Evolutionary conservation across 352 stramenopile genomes (phyloP), one percentile per base, ranked within the genome.

Genomic region (Saprolegnia parasitica): DNA sequence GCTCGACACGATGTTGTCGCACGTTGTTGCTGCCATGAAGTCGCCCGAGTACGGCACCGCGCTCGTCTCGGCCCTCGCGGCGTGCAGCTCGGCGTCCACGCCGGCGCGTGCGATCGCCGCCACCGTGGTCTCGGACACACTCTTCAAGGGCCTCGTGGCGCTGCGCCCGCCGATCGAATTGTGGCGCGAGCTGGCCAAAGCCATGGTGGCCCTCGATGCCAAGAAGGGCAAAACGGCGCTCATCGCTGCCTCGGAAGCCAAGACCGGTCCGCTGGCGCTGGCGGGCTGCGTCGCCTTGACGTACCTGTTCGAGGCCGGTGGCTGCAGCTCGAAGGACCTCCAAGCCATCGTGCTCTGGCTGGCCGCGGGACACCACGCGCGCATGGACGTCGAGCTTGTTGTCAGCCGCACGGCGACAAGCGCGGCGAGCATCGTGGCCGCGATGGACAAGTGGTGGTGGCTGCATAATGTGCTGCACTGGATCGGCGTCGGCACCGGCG

Each of bases 381-480:
- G 13, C 13, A 10, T 9, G 16, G 29, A 32, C 24, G 50, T 62
- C 24, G 50, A 70, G 18, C 11, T 21, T 0, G 15, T 70, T 32
- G 21, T 70, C 13, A 10, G 37, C n/a, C 63, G 52, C n/a, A 47
- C 37, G n/a, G 45, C 49, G 5, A 11, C 20, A 13, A 58, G 63
- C 37, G 42, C 39, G 21, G 18, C 32, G 20, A 21, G 5, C 35
- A 26, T 42, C 37, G 42, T 21, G 24, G 42, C 21, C 26, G 24
- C 39, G 58, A 60, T 61, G n/a, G 55, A 52, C 54, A 61, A 18
- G 18, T 70, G 52, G 52, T 60, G 52, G 39, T 70, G 63, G 63
- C 37, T 70, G 2, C 21, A 49, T 4, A 42, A 70, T 39, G 6
- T 50, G 16, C 15, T 70, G 29, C 54, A 70, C 29, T 70, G 46